Evolutionary conservation across 2,329 filamentous ascomycete genomes (phyloP), one percentile per base, ranked within the genome.

Genomic region (Emmonsiellopsis sp.): DNA sequence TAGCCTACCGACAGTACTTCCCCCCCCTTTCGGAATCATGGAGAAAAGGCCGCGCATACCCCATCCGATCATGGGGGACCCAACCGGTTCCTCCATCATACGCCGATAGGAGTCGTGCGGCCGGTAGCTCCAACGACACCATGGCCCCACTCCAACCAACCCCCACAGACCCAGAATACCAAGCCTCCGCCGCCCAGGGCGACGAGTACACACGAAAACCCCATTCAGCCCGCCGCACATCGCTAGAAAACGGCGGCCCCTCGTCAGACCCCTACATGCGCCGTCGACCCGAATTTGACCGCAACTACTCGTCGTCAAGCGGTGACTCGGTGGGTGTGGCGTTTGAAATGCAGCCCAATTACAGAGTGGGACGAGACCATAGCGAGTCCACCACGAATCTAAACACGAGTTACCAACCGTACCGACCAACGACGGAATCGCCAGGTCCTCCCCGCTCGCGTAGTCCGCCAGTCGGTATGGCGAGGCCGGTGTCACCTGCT

Each of bases 1-100:
- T 72, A 33, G 68, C 78, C 1, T 83, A 82, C 59, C 72, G 77
- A 45, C 79, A 82, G 62, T 83, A 83, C 62, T 83, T 82, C 65
- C 80, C 79, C 14, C 68, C 80, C 0, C 63, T 82, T 8, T 70
- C 67, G 40, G 76, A 82, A 60, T 69, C 77, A 5, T 79, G 76
- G 76, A 73, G 72, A 56, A 82, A 82, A 61, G 80, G 80, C 8
- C 75, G 79, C 8, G 80, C 80, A 27, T 78, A 81, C 60, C 77
- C 79, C 1, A 81, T 82, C 58, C 74, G 79, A 21, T 73, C 71
- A 31, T 82, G 79, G 79, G 79, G 77, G 32, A 51, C 32, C 2
- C 53, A 53, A 8, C 53, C 57, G 10, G 37, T 53, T 17, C 56
- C 52, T 7, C 57, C 57, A n/a, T 17, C 37, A 42, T 49, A 47